These are phyloP conservation scores for Pestalotiopsis sp. DNA, from an alignment of 2,329 filamentous ascomycete genomes.

Conservation along the genomic window DNA sequence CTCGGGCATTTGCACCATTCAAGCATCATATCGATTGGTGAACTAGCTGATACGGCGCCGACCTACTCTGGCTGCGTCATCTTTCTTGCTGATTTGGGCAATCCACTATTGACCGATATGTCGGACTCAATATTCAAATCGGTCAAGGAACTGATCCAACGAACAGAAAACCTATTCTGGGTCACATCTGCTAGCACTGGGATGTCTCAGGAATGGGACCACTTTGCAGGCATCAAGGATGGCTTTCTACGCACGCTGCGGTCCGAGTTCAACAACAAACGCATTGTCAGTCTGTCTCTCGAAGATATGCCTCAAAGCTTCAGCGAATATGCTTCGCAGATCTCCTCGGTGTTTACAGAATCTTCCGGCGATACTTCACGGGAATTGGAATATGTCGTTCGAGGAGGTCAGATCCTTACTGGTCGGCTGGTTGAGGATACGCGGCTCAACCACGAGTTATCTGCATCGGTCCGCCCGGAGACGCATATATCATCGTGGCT, in stretches of 20 bases:
- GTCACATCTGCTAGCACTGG: conserved; percentile 19
- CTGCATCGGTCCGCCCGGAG: neutral
- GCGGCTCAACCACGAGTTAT: neutral
- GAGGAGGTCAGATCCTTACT: neutral
- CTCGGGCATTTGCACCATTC: neutral
- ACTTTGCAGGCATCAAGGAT: conserved; percentile 21
- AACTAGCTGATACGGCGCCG: neutral
- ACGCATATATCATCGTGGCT: neutral
- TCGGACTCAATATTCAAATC: conserved; percentile 23
- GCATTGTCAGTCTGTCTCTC: conserved; percentile 25
- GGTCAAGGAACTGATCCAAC: conserved; percentile 24
- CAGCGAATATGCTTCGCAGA: neutral
- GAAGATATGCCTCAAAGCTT: conserved; percentile 8
- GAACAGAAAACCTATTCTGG: conserved; percentile 28
- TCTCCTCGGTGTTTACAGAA: neutral
- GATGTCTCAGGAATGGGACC: conserved; percentile 13
- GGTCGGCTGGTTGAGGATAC: conserved; percentile 5
- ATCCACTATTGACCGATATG: conserved; percentile 27
- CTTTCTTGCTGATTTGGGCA: conserved; percentile 24
- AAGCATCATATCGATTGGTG: neutral
- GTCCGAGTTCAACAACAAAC: conserved; percentile 28
- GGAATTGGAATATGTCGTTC: conserved; percentile 3
- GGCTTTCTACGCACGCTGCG: conserved; percentile 32
- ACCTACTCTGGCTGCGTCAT: conserved; percentile 18
- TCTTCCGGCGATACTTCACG: neutral